Evolutionary conservation across 768 basidiomycete genomes (phyloP), one percentile per base, ranked within the genome.

Genomic region (Peribolospora baueri): DNA sequence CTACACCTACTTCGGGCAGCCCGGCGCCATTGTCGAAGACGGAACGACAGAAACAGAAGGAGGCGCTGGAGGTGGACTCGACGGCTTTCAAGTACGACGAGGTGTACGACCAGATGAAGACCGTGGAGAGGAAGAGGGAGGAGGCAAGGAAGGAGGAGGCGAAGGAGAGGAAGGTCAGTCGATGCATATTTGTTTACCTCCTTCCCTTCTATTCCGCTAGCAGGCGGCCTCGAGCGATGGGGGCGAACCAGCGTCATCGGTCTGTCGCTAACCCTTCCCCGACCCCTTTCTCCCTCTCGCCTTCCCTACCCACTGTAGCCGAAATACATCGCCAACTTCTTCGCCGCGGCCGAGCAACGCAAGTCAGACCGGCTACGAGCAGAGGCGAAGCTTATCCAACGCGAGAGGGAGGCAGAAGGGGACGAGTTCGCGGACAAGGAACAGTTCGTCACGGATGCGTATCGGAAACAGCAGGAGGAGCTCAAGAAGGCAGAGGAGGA

Each of bases 301-400:
- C 46, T 57, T 37, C 54, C 59, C 53, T 39, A 55, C 48, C n/a
- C 40, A 50, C 41, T n/a, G 45, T 60, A 90, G 84, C 91, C 91
- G 1, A 95, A 93, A 70, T 97, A 97, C 64, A 93, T 97, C 53
- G 74, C 75, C 45, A 76, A 74, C 37, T 75, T 97, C 42, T 71
- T 97, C 2, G 69, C 70, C 11, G 76, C 84, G 6, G 88, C 93
- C 39, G 78, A 79, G n/a, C 86, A 86, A 38, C 75, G 93, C 37
- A 78, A 80, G 62, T 67, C 91, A 50, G 93, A 98, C 66, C 76
- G 84, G 62, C 69, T 97, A 8, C 75, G 88, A 54, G 93, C 93
- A 0, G 93, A 98, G 68, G 91, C 97, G 69, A 95, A 97, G 73
- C 82, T 91, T 82, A 81, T 95, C 65, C 84, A 90, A 65, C 74